A percentile compares a stretch with the other conserved stretches of the same genome.
phyloP scores from a whole-genome alignment of 768 basidiomycete species.

The Ramaria rubella region DNA sequence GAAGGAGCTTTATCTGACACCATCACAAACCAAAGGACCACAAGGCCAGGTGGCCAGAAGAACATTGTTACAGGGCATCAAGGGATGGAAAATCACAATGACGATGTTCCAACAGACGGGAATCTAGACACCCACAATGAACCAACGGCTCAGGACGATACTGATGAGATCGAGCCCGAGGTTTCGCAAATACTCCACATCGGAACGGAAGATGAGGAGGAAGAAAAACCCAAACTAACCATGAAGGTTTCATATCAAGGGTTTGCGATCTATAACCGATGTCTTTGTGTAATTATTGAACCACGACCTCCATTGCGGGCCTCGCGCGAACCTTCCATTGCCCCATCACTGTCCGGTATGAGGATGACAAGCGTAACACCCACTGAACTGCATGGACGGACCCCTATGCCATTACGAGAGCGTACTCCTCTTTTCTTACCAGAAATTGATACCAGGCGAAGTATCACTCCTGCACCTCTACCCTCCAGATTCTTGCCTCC shows the following conservation, averaged over 20 bases:
- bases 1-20: background rate
- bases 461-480: constrained; percentile 33
- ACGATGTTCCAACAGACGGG: background rate
- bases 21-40: background rate
- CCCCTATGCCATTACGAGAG: constrained; percentile 26
- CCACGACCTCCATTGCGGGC: constrained; percentile 59
- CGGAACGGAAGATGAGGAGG: constrained; percentile 52
- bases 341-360: constrained; percentile 21
- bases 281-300: constrained; percentile 77
- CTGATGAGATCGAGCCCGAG: background rate
- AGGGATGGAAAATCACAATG: background rate
- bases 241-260: constrained; percentile 63
- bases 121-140: background rate
- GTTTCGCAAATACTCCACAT: constrained; percentile 32
- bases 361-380: constrained; percentile 31
- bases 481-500: constrained; percentile 28
- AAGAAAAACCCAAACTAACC: constrained; percentile 61
- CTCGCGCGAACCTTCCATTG: constrained; percentile 27
- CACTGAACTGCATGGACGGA: constrained; percentile 21
- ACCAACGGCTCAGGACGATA: background rate
- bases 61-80: background rate
- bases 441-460: constrained; percentile 42
- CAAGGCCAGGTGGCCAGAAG: background rate
- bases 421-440: constrained; percentile 71
- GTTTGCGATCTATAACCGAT: constrained; percentile 63